Conservation (phyloP, 2,329 filamentous ascomycete species). For the Geoglossum cookeanum region DNA sequence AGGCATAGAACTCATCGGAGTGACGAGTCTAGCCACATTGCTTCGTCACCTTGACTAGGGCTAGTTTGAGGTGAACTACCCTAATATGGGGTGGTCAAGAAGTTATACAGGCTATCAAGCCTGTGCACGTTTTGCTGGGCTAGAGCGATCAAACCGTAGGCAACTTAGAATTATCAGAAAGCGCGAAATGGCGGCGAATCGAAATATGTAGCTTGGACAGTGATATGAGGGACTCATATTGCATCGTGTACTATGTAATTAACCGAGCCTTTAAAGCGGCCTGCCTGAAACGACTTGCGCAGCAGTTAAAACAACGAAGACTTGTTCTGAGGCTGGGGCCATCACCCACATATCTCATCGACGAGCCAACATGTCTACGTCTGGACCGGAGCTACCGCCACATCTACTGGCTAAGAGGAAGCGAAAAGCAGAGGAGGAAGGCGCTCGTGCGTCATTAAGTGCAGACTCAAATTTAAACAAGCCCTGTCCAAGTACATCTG, state of each 20-base stretch:
- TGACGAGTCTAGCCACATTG: neutral
- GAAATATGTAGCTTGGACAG: neutral
- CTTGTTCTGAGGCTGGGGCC: no score
- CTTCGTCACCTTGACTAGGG: neutral
- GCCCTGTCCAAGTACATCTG: neutral
- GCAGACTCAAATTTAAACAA: neutral
- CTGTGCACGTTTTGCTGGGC: neutral
- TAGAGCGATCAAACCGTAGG: neutral
- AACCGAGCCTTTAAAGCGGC: neutral
- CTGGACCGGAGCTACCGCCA: conserved; percentile 51
- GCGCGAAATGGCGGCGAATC: neutral
- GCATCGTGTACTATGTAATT: neutral
- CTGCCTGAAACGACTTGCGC: neutral
- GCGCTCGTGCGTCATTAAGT: neutral
- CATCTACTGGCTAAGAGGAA: conserved; percentile 36
- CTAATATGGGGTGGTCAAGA: neutral
- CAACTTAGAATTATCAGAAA: neutral
- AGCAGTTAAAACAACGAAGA: neutral
- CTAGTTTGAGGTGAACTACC: neutral
- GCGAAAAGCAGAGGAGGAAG: conserved; percentile 21
- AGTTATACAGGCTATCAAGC: neutral
- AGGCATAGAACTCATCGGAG: conserved; percentile 10
- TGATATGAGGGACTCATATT: neutral
- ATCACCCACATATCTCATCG: neutral
- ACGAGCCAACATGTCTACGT: conserved; percentile 37